A percentile compares a stretch with the other conserved stretches of the same genome.
Evolutionary conservation across 2,329 filamentous ascomycete genomes (phyloP).

Genomic region (Thelonectria rubi): DNA sequence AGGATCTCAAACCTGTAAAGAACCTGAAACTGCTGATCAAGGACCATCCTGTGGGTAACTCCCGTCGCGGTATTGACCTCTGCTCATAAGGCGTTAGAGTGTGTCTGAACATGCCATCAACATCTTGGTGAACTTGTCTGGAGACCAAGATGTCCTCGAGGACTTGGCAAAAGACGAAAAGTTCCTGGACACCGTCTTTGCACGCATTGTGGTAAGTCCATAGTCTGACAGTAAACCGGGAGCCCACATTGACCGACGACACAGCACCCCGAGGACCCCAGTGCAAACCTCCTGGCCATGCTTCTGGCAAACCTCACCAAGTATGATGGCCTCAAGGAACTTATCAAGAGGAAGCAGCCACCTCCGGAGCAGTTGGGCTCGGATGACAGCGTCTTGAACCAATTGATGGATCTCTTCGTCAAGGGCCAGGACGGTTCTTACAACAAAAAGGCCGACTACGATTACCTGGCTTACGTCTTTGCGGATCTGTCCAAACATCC

Average conservation of each 20-base stretch:
- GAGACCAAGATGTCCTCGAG: conserved; percentile 79
- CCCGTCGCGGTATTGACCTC: too few relatives aligned
- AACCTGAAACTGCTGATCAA: conserved; percentile 87
- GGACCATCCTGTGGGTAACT: conserved; percentile 76
- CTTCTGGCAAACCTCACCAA: conserved; percentile 92
- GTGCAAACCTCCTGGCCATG: conserved; percentile 89
- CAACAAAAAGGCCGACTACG: conserved; percentile 86
- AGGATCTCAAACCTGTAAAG: conserved; percentile 80
- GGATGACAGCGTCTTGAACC: conserved; percentile 81
- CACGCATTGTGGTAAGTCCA: conserved; percentile 74
- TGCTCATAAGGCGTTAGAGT: conserved; percentile 60
- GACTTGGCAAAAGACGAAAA: conserved; percentile 78
- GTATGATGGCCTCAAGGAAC: conserved; percentile 73
- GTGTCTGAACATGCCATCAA: conserved; percentile 94
- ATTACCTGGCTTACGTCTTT: conserved; percentile 94
- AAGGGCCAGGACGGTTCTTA: conserved; percentile 84
- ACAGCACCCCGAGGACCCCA: conserved; percentile 77
- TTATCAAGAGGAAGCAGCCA: conserved; percentile 74
- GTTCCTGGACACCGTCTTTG: conserved; percentile 79
- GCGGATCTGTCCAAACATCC: conserved; percentile 88
- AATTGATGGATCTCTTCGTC: conserved; percentile 95
- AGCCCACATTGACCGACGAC: conserved; percentile 4
- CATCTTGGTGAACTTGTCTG: conserved; percentile 87
- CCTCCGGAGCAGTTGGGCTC: conserved; percentile 75
- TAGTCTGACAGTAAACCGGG: not conserved